Base-by-base conservation (phyloP, 2,329 filamentous ascomycete species). In the Xylaria multiplex region DNA sequence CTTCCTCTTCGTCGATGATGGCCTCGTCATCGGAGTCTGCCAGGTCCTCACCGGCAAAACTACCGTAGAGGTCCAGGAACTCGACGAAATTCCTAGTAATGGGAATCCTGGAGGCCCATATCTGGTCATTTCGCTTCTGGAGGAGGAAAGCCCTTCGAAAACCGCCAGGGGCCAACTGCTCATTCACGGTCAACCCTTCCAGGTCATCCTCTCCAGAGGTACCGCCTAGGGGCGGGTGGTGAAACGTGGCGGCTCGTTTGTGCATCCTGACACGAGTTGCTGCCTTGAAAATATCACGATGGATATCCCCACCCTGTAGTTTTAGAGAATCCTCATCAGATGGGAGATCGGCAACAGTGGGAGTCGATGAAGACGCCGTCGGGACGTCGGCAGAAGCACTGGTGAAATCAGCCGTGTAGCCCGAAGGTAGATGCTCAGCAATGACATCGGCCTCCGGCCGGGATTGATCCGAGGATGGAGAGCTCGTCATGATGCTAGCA, bases 271-370 rank as follows among this genome's bases (percentile, higher is more conserved):
- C 79, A 45, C 87, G 83, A 16, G 88, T 87, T 67, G 90, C 88
- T 72, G 93, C 88, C 75, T 88, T 91, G 84, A 91, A 94, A 40
- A 94, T 85, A 72, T 92, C 90, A 40, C 91, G 88, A 75, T 93
- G 91, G 24, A 94, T 90, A 73, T 94, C 91, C 46, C 91, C 91
- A 58, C 91, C 91, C 74, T 91, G 91, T 2, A 93, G 82, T 65
- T 83, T 87, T 59, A 93, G 81, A 0, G 91, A 93, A 1, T 90
- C 93, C 66, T 90, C 86, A 50, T 72, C 67, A n/a, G 68, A 58
- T 54, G 74, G 72, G 63, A 70, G 74, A 22, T 73, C 73, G 61
- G 32, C 42, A 5, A 48, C 73, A 73, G 37, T 72, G 71, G 68
- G 68, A 66, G 42, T 69, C 60, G 58, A 64, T 66, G 62, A 67